Evolutionary conservation across 2,329 filamentous ascomycete genomes (phyloP), one percentile per base, ranked within the genome.

Genomic region (Aureobasidium zeae): DNA sequence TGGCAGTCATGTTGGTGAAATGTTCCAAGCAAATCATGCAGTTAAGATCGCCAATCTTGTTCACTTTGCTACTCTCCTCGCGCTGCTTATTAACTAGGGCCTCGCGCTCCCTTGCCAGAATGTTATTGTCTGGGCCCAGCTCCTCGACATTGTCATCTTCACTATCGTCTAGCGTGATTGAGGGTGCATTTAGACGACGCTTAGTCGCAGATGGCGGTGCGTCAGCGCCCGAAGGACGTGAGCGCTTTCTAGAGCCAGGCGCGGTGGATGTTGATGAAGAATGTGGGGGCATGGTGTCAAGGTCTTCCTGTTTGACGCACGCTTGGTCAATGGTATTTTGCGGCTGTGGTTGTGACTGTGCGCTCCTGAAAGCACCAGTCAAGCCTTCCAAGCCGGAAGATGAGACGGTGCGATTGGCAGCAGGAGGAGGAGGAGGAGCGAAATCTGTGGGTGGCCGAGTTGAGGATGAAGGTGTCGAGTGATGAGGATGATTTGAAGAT

Each of bases 21-120:
- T 63, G 68, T 51, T 80, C 77, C 72, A 81, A 73, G 59, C 77
- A 81, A 16, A 81, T 74, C 32, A 78, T 76, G 55, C 77, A 81
- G 65, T 73, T 55, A 71, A 70, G 4, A 59, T 68, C 16, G 62
- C 71, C 51, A 72, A 63, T 44, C 9, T 37, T 41, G 16, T 41
- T 45, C 12, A 41, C 26, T 13, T 56, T 50, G 24, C 57, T 56
- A 8, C 54, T 54, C 5, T 59, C 44, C 30, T 56, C 48, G 21
- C 63, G 54, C 49, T 73, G 63, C 32, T 44, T 44, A 44, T 67
- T 67, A 26, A 74, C 60, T 0, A 71, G 69, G 48, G 74, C 71
- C 44, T 70, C 63, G 5, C 66, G 63, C 54, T 76, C 72, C 53
- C 73, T 76, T 34, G 72, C 65, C 11, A 74, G 56, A 0, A 66